Conservation (phyloP, 2,329 filamentous ascomycete species). For the Trichoderma endophyticum region DNA sequence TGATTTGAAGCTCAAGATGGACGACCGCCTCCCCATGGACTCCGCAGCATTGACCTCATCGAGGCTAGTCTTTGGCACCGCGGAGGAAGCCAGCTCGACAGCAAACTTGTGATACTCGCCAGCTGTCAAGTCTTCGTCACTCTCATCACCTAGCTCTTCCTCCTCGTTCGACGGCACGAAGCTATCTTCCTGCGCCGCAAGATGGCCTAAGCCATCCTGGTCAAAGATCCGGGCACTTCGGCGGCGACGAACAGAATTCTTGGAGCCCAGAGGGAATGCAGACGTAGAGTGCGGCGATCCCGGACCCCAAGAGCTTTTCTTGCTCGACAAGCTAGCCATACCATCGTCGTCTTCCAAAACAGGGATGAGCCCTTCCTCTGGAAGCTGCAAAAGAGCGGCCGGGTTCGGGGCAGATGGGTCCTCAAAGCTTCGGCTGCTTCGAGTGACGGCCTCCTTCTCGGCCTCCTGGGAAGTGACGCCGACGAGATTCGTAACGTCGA, state of each 20-base stretch:
- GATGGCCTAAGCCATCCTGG: neutral
- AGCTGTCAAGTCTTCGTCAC: constrained; percentile 31
- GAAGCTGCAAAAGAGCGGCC: constrained; percentile 12
- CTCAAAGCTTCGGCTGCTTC: constrained; percentile 10
- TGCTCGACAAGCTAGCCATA: constrained; percentile 21
- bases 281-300: constrained; percentile 20
- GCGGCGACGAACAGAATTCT: constrained; percentile 14
- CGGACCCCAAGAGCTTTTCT: constrained; percentile 24
- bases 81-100: constrained; percentile 29
- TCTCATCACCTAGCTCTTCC: constrained; percentile 20
- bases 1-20: constrained; percentile 28
- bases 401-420: neutral
- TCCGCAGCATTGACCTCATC: neutral
- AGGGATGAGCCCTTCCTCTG: constrained; percentile 6
- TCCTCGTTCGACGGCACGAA: constrained; percentile 18
- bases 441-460: neutral
- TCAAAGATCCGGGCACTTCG: constrained; percentile 11
- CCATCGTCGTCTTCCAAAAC: constrained; percentile 24
- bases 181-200: constrained; percentile 13
- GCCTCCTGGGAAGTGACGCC: neutral
- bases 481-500: constrained; percentile 28
- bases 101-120: constrained; percentile 37
- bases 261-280: constrained; percentile 16
- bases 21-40: constrained; percentile 20
- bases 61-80: constrained; percentile 2